Evolutionary conservation across 2,329 filamentous ascomycete species (phyloP).

Genomic region (Trichoderma sp.): DNA sequence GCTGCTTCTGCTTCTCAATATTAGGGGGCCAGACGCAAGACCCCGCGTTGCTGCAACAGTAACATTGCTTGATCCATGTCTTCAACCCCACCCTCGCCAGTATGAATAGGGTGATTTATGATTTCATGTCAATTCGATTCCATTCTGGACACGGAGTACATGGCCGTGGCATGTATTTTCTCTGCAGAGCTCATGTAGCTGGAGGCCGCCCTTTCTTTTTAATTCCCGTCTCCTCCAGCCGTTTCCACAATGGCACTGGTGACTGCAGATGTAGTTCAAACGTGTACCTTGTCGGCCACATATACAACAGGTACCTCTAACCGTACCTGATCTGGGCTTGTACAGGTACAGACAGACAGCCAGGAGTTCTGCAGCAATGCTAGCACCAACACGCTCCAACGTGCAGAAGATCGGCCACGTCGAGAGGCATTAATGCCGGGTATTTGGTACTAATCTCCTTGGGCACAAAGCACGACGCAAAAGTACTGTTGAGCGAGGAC

Average conservation of each 20-base stretch:
- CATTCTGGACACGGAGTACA: background rate
- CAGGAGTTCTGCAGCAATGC: background rate
- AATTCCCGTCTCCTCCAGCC: background rate
- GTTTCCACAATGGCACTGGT: background rate
- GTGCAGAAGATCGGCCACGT: background rate
- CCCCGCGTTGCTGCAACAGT: constrained; percentile 1
- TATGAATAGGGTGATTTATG: background rate
- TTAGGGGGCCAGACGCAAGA: background rate
- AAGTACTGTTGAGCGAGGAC: background rate
- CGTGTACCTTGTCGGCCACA: background rate
- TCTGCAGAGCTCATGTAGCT: background rate
- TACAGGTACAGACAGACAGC: background rate
- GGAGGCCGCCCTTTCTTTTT: background rate
- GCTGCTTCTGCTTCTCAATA: background rate
- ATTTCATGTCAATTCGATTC: background rate
- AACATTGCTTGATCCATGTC: background rate
- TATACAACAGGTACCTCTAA: background rate
- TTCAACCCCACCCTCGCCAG: background rate
- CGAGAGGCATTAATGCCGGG: background rate
- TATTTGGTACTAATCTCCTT: background rate
- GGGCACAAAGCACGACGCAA: background rate
- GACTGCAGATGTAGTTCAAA: background rate
- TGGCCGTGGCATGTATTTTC: background rate
- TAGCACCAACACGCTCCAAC: background rate
- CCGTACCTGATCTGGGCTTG: background rate